phyloP scores from a whole-genome alignment of 2,329 filamentous ascomycete species.

The Coniochaeta sp. region DNA sequence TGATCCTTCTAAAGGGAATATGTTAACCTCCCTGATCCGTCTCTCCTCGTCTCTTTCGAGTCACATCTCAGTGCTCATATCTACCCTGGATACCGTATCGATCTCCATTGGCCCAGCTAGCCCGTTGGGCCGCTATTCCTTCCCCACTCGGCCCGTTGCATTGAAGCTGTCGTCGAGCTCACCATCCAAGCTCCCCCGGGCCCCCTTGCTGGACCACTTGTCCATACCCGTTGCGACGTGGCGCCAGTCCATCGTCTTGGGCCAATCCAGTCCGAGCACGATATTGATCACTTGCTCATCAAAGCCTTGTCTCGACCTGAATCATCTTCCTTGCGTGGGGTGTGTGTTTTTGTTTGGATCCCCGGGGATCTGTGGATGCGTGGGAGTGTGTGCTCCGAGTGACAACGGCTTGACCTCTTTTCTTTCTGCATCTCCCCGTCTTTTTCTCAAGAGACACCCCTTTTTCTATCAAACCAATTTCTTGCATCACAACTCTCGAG shows the following conservation, averaged over 20 bases:
- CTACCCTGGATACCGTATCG: not conserved
- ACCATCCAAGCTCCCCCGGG: not conserved
- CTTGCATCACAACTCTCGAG: constrained; percentile 7
- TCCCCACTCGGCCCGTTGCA: constrained; percentile 8
- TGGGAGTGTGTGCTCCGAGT: constrained; percentile 9
- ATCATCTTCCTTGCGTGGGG: constrained; percentile 19
- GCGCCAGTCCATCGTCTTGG: constrained; percentile 26
- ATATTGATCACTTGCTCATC: constrained; percentile 27
- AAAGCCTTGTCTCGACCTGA: constrained; percentile 18
- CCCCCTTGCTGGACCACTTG: constrained; percentile 8
- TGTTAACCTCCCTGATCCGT: not conserved
- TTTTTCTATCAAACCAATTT: constrained; percentile 7
- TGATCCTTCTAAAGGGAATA: not conserved
- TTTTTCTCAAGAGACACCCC: constrained; percentile 12
- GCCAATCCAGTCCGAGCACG: constrained; percentile 24
- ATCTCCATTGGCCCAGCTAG: not conserved
- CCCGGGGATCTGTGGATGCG: constrained; percentile 6
- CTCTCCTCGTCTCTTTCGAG: not conserved
- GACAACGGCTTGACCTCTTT: constrained; percentile 7
- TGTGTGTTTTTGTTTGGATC: constrained; percentile 11
- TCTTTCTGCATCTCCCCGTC: constrained; percentile 10
- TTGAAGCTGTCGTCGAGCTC: constrained; percentile 17
- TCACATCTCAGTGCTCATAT: not conserved
- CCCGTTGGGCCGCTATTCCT: constrained; percentile 1
- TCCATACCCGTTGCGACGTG: constrained; percentile 26